These are phyloP conservation scores for Jatropha multifida DNA, from an alignment of 441 rosid species.

Conservation along the genomic window DNA sequence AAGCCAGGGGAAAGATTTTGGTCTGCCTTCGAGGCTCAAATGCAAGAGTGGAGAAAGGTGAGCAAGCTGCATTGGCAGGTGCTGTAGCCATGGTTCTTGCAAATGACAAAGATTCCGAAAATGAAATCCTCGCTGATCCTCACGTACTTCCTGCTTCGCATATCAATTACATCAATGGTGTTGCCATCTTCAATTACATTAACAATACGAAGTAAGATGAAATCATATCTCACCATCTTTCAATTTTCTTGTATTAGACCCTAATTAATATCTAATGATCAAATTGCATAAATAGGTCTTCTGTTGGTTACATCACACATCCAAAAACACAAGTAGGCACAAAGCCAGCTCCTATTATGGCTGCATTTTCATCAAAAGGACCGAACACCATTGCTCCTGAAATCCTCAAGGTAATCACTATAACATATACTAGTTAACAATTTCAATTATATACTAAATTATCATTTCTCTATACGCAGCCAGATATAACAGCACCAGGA, in stretches of 20 bases:
- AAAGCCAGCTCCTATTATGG: constrained; percentile 63
- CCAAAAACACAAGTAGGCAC: constrained; percentile 18
- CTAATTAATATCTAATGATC: not conserved
- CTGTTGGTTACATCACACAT: constrained; percentile 24
- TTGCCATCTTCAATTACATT: constrained; percentile 37
- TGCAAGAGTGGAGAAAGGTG: constrained; percentile 52
- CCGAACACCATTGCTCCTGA: constrained; percentile 50
- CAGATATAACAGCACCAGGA: constrained; percentile 73
- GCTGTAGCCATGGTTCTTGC: constrained; percentile 66
- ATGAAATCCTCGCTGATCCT: constrained; percentile 51
- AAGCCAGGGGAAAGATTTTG: constrained; percentile 55
- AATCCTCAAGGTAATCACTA: constrained; percentile 43
- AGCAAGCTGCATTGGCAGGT: constrained; percentile 45
- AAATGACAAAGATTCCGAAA: constrained; percentile 34
- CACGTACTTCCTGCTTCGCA: constrained; percentile 59
- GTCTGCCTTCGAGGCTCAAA: constrained; percentile 47
- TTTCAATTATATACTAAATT: not conserved
- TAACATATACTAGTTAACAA: no score
- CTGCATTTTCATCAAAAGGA: constrained; percentile 60
- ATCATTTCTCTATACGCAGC: constrained; percentile 24
- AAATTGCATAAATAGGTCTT: constrained; percentile 15
- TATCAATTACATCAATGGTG: constrained; percentile 30
- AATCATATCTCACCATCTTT: constrained; percentile 6
- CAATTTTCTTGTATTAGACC: not conserved
- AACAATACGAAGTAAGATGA: constrained; percentile 40